These are phyloP conservation scores for Jatropha podagrica DNA, from an alignment of 441 rosid genomes.

Conservation along the genomic window DNA sequence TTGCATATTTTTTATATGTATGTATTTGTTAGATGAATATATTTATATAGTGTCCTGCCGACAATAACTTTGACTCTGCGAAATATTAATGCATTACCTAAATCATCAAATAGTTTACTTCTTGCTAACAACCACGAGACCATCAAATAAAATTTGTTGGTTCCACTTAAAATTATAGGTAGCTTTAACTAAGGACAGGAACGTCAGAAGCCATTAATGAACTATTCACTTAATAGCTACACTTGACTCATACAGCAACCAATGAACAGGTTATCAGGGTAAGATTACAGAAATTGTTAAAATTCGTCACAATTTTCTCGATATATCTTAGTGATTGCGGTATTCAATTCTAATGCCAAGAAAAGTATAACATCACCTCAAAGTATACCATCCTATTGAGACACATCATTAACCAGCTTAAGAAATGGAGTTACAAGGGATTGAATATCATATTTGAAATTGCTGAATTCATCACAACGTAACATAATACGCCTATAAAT, in stretches of 20 bases:
- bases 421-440: not conserved
- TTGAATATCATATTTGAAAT: not conserved
- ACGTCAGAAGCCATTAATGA: not conserved
- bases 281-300: not conserved
- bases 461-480: not conserved
- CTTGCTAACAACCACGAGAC: conserved; percentile 20
- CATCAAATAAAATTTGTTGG: conserved; percentile 10
- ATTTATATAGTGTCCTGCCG: conserved; percentile 22
- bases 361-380: not conserved
- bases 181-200: conserved; percentile 15
- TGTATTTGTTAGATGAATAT: not conserved
- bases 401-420: not conserved
- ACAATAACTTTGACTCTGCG: conserved; percentile 20
- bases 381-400: not conserved
- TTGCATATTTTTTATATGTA: not conserved
- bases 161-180: conserved; percentile 10
- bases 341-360: not conserved
- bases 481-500: not conserved
- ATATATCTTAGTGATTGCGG: not conserved
- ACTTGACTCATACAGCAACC: not conserved
- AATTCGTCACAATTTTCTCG: not conserved
- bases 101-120: conserved; percentile 15
- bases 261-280: not conserved
- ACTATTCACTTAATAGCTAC: not conserved
- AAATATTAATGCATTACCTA: conserved; percentile 13